Percentiles rank a stretch among this genome's conserved stretches.
Evolutionary conservation across 257 asterid species (phyloP).

Genomic region (Lycium ferocissimum): DNA sequence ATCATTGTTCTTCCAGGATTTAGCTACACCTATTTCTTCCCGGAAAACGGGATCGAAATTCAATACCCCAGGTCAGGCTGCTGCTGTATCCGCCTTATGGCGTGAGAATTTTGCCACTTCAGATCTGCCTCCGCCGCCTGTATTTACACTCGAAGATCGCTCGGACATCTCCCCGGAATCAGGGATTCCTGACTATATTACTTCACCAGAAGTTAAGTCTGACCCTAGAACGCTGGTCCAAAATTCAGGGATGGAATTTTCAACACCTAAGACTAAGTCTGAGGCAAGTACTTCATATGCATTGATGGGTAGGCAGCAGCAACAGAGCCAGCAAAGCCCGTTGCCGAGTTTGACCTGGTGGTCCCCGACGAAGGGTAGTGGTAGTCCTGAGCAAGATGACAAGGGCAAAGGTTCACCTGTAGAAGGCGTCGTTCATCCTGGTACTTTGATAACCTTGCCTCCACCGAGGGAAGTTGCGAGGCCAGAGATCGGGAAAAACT

Average conservation of each 20-base stretch:
- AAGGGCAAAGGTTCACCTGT: conserved; percentile 95
- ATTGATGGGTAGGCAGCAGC: conserved; percentile 58
- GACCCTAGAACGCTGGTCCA: conserved; percentile 71
- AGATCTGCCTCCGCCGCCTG: conserved; percentile 98
- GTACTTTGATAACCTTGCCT: conserved; percentile 86
- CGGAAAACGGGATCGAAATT: conserved; percentile 72
- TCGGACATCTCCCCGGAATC: conserved; percentile 78
- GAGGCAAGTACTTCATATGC: conserved; percentile 78
- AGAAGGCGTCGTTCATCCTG: conserved; percentile 88
- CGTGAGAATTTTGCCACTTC: conserved; percentile 85
- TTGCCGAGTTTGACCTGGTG: conserved; percentile 73
- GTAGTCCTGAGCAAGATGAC: conserved; percentile 77
- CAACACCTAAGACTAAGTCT: conserved; percentile 75
- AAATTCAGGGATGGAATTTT: conserved; percentile 57
- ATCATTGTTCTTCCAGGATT: conserved; percentile 82
- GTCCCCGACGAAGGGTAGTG: conserved; percentile 79
- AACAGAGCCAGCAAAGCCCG: conserved; percentile 67
- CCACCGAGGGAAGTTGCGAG: conserved; percentile 97
- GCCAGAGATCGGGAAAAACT: conserved; percentile 82
- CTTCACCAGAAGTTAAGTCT: conserved; percentile 78
- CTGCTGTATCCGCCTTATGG: conserved; percentile 96
- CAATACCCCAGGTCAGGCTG: conserved; percentile 87
- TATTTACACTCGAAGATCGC: conserved; percentile 87
- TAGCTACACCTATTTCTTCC: conserved; percentile 83
- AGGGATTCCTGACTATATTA: conserved; percentile 67